These are phyloP conservation scores for Ganoderma meredithae DNA, from an alignment of 1,284 basidiomycete genomes.

Conservation along the genomic window DNA sequence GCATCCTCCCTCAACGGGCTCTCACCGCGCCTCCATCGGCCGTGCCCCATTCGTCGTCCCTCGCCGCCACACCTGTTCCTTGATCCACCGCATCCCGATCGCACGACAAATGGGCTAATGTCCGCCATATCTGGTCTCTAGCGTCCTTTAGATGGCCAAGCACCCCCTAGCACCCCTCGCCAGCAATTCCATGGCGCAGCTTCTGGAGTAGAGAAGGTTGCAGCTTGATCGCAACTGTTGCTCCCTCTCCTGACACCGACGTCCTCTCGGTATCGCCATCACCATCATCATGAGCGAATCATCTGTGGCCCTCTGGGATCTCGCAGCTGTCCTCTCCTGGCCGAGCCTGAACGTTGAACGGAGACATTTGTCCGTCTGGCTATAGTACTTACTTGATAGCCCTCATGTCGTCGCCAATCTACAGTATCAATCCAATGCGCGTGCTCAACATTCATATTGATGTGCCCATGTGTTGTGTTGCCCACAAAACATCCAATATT, in stretches of 20 bases:
- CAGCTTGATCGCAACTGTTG: slow-evolving; percentile 9
- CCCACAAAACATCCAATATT: background rate
- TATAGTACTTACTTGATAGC: background rate
- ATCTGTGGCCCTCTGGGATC: background rate
- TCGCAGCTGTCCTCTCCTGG: background rate
- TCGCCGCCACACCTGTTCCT: background rate
- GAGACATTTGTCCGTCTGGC: background rate
- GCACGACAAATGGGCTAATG: background rate
- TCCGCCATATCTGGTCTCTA: background rate
- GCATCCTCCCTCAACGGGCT: too few relatives aligned
- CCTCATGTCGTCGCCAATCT: background rate
- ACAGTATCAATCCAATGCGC: background rate
- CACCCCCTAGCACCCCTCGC: too few relatives aligned
- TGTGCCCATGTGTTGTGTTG: background rate
- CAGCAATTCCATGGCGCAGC: background rate
- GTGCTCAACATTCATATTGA: background rate
- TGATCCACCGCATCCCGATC: background rate
- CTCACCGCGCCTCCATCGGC: too few relatives aligned
- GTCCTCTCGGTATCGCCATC: background rate
- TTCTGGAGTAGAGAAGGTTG: background rate
- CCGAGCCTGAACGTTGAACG: background rate
- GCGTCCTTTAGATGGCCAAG: background rate
- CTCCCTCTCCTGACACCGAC: background rate
- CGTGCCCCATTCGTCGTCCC: background rate
- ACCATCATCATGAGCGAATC: background rate